phyloP scores from a whole-genome alignment of 2,329 filamentous ascomycete species.

The Shiraia sp. region DNA sequence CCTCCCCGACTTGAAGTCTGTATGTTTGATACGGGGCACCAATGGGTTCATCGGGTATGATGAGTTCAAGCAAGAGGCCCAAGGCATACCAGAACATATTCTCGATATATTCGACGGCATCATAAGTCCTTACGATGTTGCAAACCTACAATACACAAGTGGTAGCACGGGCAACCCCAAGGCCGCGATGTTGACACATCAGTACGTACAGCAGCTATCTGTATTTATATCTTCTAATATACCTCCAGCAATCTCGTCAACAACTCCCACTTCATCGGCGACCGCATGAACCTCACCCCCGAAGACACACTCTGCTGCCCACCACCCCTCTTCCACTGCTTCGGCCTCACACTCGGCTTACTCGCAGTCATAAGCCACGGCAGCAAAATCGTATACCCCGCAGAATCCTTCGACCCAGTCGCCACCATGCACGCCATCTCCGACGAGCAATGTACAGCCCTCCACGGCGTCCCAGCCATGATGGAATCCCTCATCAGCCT shows the following conservation, averaged over 20 bases:
- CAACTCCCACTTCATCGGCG: constrained; percentile 56
- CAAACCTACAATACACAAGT: constrained; percentile 45
- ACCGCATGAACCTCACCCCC: constrained; percentile 69
- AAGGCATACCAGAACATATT: constrained; percentile 37
- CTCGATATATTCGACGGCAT: constrained; percentile 42
- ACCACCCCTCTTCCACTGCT: constrained; percentile 84
- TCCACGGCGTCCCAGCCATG: constrained; percentile 85
- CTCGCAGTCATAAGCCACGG: constrained; percentile 75
- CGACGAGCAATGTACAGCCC: constrained; percentile 61
- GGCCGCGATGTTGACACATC: constrained; percentile 45
- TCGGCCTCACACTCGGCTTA: constrained; percentile 77
- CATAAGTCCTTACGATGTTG: constrained; percentile 40
- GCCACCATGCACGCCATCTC: constrained; percentile 68
- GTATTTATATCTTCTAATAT: neutral
- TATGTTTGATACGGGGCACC: constrained; percentile 38
- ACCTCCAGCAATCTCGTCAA: constrained; percentile 42
- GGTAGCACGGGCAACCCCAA: constrained; percentile 45
- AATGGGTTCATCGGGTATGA: constrained; percentile 63
- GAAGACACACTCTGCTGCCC: constrained; percentile 77
- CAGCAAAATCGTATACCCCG: constrained; percentile 74
- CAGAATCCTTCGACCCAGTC: constrained; percentile 69
- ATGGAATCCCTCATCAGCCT: constrained; percentile 67
- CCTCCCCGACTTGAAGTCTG: constrained; percentile 36
- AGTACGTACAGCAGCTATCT: constrained; percentile 24
- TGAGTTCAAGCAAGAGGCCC: constrained; percentile 53